Conservation (phyloP, 208 protist genomes). For the Crithidia brevicula region DNA sequence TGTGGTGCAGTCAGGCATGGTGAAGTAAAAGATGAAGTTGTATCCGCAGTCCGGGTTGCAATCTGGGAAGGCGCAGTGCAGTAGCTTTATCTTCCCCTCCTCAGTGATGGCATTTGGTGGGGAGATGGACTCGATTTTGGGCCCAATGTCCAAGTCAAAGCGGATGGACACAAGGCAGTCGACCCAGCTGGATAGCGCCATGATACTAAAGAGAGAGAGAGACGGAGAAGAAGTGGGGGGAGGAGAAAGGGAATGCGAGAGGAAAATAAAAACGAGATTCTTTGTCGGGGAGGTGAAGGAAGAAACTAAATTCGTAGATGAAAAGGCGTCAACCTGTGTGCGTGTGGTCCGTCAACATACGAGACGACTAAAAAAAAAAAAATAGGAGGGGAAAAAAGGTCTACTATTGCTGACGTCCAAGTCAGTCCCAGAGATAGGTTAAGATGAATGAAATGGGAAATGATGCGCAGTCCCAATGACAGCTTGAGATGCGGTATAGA, state of each 20-base stretch:
- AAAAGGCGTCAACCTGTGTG: no score
- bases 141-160: slow-evolving; percentile 88
- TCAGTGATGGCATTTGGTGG: slow-evolving; percentile 63
- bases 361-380: no score
- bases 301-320: no score
- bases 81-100: slow-evolving; percentile 49
- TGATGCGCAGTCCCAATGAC: no score
- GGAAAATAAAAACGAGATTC: no score
- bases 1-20: slow-evolving; percentile 63
- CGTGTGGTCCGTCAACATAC: no score
- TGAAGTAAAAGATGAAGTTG: slow-evolving; percentile 90
- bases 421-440: no score
- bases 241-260: slow-evolving; percentile 2
- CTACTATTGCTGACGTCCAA: no score
- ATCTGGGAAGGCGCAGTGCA: slow-evolving; percentile 81
- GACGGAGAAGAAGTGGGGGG: background rate
- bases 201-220: background rate
- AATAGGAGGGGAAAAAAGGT: no score
- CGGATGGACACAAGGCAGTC: slow-evolving; percentile 85
- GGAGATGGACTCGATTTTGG: slow-evolving; percentile 67
- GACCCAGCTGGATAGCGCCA: slow-evolving; percentile 60
- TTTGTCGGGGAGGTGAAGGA: no score
- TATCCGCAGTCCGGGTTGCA: slow-evolving; percentile 84
- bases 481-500: no score
- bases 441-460: no score